Percentiles rank a stretch among this genome's conserved stretches.
Evolutionary conservation across 257 asterid genomes (phyloP).

Genomic region (Vinca minor): DNA sequence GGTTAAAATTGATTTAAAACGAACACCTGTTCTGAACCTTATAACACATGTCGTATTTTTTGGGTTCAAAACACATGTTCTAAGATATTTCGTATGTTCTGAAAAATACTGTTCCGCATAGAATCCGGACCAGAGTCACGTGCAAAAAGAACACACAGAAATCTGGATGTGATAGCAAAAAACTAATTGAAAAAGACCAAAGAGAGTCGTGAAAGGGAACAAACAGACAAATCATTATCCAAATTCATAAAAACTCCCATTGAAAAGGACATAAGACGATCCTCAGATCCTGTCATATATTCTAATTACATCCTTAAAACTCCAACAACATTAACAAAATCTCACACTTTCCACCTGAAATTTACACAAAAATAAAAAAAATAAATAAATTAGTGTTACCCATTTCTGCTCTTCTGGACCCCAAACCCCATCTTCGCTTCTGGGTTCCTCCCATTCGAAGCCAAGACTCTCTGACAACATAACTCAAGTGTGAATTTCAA

Average conservation of each 20-base stretch:
- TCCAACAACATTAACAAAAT: conserved; percentile 13
- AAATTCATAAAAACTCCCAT: not conserved
- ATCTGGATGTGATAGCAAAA: not conserved
- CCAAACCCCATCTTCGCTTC: conserved; percentile 14
- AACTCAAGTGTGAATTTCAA: conserved; percentile 14
- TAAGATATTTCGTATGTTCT: too few relatives aligned
- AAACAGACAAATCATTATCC: conserved; percentile 7
- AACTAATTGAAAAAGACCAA: not conserved
- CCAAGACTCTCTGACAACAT: conserved; percentile 18
- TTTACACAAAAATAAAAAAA: not conserved
- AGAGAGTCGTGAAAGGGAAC: not conserved
- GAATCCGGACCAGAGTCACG: too few relatives aligned
- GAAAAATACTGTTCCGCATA: too few relatives aligned
- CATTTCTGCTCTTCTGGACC: conserved; percentile 14
- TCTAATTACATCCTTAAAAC: conserved; percentile 7
- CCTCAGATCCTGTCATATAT: conserved; percentile 10
- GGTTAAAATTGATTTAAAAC: too few relatives aligned
- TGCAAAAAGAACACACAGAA: not conserved
- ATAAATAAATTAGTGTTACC: conserved; percentile 10
- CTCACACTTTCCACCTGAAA: conserved; percentile 5
- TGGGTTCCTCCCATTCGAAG: conserved; percentile 27
- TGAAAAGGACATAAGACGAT: conserved; percentile 7
- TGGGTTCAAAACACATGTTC: too few relatives aligned
- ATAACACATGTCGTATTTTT: too few relatives aligned
- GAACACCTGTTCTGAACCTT: too few relatives aligned